A percentile compares a stretch with the other conserved stretches of the same genome.
phyloP scores from a whole-genome alignment of 164 flowering plant genomes.

The Dillenia suffruticosa region DNA sequence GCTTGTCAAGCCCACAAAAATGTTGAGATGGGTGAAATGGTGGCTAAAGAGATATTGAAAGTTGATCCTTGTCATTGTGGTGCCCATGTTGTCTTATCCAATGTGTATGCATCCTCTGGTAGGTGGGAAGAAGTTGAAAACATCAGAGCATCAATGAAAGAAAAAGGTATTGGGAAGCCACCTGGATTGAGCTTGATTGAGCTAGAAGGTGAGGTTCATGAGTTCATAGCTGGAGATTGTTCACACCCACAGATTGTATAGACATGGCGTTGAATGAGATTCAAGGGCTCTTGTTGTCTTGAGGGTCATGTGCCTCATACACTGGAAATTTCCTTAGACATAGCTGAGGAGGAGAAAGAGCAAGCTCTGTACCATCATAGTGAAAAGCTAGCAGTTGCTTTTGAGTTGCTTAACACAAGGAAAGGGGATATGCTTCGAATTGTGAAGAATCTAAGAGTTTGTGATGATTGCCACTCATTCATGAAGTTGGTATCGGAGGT shows the following conservation, averaged over 20 bases:
- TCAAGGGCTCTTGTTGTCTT: conserved; percentile 11
- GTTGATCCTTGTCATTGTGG: conserved; percentile 24
- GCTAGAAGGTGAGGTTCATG: conserved; percentile 22
- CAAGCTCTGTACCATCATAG: conserved; percentile 19
- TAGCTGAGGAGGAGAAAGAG: conserved; percentile 25
- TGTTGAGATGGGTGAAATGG: conserved; percentile 23
- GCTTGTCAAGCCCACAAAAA: conserved; percentile 22
- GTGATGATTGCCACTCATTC: conserved; percentile 25
- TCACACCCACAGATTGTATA: conserved; percentile 16
- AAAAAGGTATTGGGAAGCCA: conserved; percentile 18
- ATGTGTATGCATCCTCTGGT: conserved; percentile 22
- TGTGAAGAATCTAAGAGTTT: conserved; percentile 27
- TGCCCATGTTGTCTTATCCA: conserved; percentile 26
- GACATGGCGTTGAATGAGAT: conserved; percentile 23
- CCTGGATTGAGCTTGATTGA: conserved; percentile 27
- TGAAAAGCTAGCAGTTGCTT: conserved; percentile 26
- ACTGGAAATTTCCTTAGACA: conserved; percentile 15
- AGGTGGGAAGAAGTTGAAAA: conserved; percentile 16
- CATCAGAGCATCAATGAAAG: conserved; percentile 24
- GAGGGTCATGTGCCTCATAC: conserved; percentile 20
- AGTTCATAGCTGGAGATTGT: conserved; percentile 22
- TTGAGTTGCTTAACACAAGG: conserved; percentile 26
- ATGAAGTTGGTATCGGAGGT: conserved; percentile 25
- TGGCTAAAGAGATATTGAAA: conserved; percentile 23
- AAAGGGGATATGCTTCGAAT: conserved; percentile 15